These are phyloP conservation scores for Sordaria brevicollis DNA, from an alignment of 495 filamentous ascomycete species.

Conservation along the genomic window DNA sequence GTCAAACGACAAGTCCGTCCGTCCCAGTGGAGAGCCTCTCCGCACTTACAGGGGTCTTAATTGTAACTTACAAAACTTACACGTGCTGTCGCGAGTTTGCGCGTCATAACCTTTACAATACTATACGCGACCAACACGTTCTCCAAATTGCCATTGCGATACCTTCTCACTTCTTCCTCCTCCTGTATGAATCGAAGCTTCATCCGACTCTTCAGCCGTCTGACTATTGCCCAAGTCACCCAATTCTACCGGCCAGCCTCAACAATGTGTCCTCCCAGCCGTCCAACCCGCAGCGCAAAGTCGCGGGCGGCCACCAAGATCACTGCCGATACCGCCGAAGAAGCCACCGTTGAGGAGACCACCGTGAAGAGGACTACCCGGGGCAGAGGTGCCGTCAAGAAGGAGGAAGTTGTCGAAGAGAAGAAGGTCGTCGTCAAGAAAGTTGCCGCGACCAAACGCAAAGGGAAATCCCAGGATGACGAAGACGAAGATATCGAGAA, in stretches of 20 bases:
- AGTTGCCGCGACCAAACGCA: slow-evolving; percentile 23
- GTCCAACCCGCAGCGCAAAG: not conserved
- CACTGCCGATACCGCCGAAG: not conserved
- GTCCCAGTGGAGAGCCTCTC: not conserved
- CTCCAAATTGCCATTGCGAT: not conserved
- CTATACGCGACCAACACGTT: not conserved
- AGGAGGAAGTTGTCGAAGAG: not conserved
- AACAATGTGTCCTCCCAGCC: not conserved
- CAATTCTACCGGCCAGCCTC: not conserved
- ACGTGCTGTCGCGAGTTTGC: not conserved
- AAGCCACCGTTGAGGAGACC: not conserved
- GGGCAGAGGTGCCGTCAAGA: not conserved
- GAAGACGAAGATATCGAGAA: slow-evolving; percentile 14
- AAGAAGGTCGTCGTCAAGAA: slow-evolving; percentile 7
- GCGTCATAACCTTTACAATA: not conserved
- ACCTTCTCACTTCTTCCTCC: not conserved
- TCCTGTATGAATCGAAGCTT: not conserved
- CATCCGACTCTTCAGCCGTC: not conserved
- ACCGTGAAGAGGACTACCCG: slow-evolving; percentile 1
- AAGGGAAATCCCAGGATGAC: slow-evolving; percentile 18
- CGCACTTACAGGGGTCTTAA: not conserved
- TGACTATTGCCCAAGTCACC: not conserved
- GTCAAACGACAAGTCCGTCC: not conserved
- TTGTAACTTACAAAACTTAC: not conserved
- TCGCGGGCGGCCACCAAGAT: not conserved